Evolutionary conservation across 495 filamentous ascomycete species (phyloP).

Genomic region (Penicillium fimorum): DNA sequence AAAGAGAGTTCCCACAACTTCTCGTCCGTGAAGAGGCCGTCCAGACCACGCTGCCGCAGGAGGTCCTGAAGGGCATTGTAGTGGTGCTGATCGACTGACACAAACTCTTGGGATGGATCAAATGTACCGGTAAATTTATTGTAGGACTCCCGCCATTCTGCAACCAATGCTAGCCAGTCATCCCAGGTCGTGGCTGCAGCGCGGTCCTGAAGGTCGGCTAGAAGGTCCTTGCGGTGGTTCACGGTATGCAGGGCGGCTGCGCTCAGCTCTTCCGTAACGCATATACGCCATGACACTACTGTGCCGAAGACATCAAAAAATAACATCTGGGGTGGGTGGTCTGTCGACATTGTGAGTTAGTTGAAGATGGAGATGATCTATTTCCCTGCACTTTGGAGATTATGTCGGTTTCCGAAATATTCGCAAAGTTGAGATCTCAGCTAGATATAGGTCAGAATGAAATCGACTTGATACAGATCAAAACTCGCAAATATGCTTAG

Average conservation of each 20-base stretch:
- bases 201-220: slow-evolving; percentile 43
- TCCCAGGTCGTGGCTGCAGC: slow-evolving; percentile 49
- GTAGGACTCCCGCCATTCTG: slow-evolving; percentile 69
- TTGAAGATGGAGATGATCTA: not conserved
- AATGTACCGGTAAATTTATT: slow-evolving; percentile 53
- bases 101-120: slow-evolving; percentile 46
- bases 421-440: not conserved
- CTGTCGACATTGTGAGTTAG: slow-evolving; percentile 28
- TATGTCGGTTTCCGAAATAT: not conserved
- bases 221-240: slow-evolving; percentile 42
- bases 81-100: slow-evolving; percentile 69
- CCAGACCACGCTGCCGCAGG: slow-evolving; percentile 52
- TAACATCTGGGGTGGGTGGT: slow-evolving; percentile 42
- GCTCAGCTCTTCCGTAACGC: slow-evolving; percentile 54
- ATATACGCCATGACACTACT: slow-evolving; percentile 67
- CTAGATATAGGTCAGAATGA: not conserved
- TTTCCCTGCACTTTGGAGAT: not conserved
- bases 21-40: slow-evolving; percentile 55
- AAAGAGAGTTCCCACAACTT: slow-evolving; percentile 57
- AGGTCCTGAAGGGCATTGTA: slow-evolving; percentile 57
- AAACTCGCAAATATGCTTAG: not conserved
- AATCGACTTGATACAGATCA: not conserved
- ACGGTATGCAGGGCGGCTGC: slow-evolving; percentile 38
- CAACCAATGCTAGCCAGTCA: slow-evolving; percentile 62
- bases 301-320: slow-evolving; percentile 75